These are phyloP conservation scores for Vicia sativa DNA, from an alignment of 306 rosid species.

Conservation along the genomic window DNA sequence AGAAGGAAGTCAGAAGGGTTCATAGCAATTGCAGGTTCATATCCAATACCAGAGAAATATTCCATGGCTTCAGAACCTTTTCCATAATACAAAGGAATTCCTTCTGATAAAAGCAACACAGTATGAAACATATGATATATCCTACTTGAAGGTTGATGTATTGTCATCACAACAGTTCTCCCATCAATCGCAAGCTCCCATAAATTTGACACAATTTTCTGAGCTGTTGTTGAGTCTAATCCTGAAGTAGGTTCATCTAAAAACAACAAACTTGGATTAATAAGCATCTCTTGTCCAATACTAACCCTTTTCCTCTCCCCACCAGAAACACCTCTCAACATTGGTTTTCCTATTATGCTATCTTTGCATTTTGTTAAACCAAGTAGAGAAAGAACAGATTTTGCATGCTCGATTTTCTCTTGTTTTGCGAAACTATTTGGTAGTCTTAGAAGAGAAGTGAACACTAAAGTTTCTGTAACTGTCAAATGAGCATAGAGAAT, in stretches of 20 bases:
- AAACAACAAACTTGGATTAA: too few species aligned
- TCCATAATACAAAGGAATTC: conserved; percentile 65
- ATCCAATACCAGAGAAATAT: conserved; percentile 57
- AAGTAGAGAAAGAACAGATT: conserved; percentile 50
- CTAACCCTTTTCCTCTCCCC: conserved; percentile 83
- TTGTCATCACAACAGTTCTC: conserved; percentile 66
- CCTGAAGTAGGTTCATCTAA: conserved; percentile 69
- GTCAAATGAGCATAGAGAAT: conserved; percentile 63
- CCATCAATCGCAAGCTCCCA: conserved; percentile 65
- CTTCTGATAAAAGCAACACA: conserved; percentile 60
- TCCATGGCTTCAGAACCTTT: conserved; percentile 55
- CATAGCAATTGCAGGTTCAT: conserved; percentile 57
- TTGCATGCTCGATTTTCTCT: conserved; percentile 45
- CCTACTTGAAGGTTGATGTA: conserved; percentile 79
- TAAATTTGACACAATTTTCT: conserved; percentile 57
- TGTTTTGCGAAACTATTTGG: conserved; percentile 47
- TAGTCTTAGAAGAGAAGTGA: conserved; percentile 70
- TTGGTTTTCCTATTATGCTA: conserved; percentile 48
- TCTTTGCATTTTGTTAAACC: conserved; percentile 64
- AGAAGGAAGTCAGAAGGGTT: conserved; percentile 75
- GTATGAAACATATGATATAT: conserved; percentile 66
- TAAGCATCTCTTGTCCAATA: conserved; percentile 72
- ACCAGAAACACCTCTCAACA: conserved; percentile 62
- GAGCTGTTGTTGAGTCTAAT: conserved; percentile 72
- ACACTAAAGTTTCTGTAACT: conserved; percentile 62